phyloP scores from a whole-genome alignment of 1,284 basidiomycete genomes.

The Marasmius fiardii region DNA sequence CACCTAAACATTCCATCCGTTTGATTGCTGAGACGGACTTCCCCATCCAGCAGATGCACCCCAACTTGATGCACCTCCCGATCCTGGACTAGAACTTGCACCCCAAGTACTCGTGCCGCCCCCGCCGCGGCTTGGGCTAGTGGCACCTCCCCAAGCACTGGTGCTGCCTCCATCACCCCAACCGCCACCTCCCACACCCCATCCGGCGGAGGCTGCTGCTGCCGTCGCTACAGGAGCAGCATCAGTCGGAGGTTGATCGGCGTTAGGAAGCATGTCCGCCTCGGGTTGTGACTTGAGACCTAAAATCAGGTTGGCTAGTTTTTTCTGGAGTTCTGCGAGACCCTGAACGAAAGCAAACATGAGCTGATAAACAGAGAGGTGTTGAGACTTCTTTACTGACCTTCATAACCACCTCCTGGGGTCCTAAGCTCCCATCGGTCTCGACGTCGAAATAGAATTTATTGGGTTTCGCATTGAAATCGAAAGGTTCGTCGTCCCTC shows the following conservation, averaged over 20 bases:
- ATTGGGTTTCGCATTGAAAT: slow-evolving; percentile 82
- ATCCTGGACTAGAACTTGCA: slow-evolving; percentile 20
- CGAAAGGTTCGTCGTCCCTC: slow-evolving; percentile 78
- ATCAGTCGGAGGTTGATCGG: slow-evolving; percentile 18
- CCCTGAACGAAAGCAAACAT: slow-evolving; percentile 44
- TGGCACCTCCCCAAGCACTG: background rate
- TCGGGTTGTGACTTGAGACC: slow-evolving; percentile 68
- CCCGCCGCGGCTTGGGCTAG: slow-evolving; percentile 8
- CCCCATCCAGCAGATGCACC: slow-evolving; percentile 29
- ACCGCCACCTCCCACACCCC: slow-evolving; percentile 20
- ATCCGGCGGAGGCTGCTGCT: slow-evolving; percentile 20
- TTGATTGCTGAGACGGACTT: slow-evolving; percentile 41
- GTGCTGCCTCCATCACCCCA: slow-evolving; percentile 24
- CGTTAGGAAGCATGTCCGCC: slow-evolving; percentile 36
- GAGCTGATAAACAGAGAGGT: slow-evolving; percentile 3
- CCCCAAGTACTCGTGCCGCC: slow-evolving; percentile 27
- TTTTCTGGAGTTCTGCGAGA: slow-evolving; percentile 76
- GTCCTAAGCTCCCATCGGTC: slow-evolving; percentile 84
- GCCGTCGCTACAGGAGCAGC: slow-evolving; percentile 15
- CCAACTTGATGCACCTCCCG: slow-evolving; percentile 4
- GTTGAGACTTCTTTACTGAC: slow-evolving; percentile 32
- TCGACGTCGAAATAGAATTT: slow-evolving; percentile 93
- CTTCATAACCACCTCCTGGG: slow-evolving; percentile 87
- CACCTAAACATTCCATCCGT: slow-evolving; percentile 54
- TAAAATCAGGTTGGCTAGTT: slow-evolving; percentile 78